Conservation (phyloP, 257 asterid genomes). For the Lithospermum erythrorhizon region DNA sequence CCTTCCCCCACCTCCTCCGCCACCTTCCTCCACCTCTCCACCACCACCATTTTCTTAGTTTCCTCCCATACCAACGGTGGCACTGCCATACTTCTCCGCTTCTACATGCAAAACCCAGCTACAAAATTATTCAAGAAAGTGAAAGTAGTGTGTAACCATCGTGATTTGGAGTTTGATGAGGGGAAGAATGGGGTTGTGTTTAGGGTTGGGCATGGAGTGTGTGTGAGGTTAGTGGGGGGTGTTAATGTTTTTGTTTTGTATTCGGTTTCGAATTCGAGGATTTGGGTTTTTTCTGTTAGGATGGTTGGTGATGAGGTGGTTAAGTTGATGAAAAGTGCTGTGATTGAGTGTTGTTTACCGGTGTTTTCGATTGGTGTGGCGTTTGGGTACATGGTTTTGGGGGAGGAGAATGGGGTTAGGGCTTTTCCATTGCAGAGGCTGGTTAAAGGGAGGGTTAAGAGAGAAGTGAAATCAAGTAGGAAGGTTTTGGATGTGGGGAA, state of each 20-base stretch:
- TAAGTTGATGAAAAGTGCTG: constrained; percentile 75
- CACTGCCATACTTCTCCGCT: constrained; percentile 40
- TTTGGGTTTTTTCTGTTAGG: constrained; percentile 64
- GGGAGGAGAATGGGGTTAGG: constrained; percentile 82
- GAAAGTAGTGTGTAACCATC: constrained; percentile 35
- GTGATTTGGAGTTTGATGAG: constrained; percentile 43
- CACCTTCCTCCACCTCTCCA: constrained; percentile 41
- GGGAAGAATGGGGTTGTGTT: constrained; percentile 37
- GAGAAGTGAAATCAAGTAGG: constrained; percentile 21
- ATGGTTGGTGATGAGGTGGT: constrained; percentile 34
- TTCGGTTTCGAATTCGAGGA: constrained; percentile 53
- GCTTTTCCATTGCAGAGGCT: constrained; percentile 44
- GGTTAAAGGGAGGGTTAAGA: constrained; percentile 47
- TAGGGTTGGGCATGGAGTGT: constrained; percentile 58
- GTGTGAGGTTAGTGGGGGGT: constrained; percentile 50
- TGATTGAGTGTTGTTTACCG: constrained; percentile 55
- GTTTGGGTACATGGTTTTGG: constrained; percentile 51
- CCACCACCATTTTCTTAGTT: constrained; percentile 37
- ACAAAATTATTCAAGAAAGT: constrained; percentile 28
- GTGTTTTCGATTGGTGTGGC: constrained; percentile 42
- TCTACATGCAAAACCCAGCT: constrained; percentile 27
- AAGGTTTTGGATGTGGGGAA: constrained; percentile 13
- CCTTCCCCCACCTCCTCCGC: constrained; percentile 46
- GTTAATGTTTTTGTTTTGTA: constrained; percentile 47
- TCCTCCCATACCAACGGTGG: constrained; percentile 49